These are phyloP conservation scores for Clarkia xantiana DNA, from an alignment of 345 rosid genomes.

Conservation along the genomic window DNA sequence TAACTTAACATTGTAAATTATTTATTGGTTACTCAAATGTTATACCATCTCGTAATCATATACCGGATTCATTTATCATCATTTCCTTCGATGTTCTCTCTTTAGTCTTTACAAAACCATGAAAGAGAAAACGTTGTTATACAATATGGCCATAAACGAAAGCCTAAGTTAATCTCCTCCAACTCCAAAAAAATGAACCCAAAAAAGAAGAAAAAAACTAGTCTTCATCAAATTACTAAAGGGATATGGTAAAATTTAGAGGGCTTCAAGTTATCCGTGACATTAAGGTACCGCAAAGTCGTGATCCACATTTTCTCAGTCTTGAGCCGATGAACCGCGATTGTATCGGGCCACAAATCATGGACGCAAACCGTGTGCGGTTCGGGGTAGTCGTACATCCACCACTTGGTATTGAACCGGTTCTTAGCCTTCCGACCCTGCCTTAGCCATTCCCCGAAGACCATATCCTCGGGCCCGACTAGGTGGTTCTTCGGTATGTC, in stretches of 20 bases:
- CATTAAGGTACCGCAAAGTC: slow-evolving; percentile 53
- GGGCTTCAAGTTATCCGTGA: slow-evolving; percentile 54
- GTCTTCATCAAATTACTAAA: neutral
- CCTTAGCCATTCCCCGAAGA: slow-evolving; percentile 62
- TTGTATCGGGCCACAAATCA: slow-evolving; percentile 66
- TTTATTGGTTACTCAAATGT: too few relatives aligned
- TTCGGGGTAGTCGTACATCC: slow-evolving; percentile 63
- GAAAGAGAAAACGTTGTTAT: too few relatives aligned
- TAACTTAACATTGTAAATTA: too few relatives aligned
- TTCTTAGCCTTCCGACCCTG: slow-evolving; percentile 52
- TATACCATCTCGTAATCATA: too few relatives aligned
- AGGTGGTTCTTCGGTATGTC: slow-evolving; percentile 51
- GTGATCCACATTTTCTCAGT: slow-evolving; percentile 65
- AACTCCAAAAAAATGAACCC: too few relatives aligned
- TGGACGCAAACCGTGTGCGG: slow-evolving; percentile 52
- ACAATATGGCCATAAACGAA: too few relatives aligned
- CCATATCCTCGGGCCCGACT: slow-evolving; percentile 66
- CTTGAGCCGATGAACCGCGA: slow-evolving; percentile 71
- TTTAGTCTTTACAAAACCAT: too few relatives aligned
- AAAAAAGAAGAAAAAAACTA: too few relatives aligned
- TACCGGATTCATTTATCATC: too few relatives aligned
- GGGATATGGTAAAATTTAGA: slow-evolving; percentile 76
- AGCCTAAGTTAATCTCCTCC: too few relatives aligned
- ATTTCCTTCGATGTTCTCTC: too few relatives aligned
- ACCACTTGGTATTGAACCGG: slow-evolving; percentile 72